phyloP scores from a whole-genome alignment of 1,139 yeast species.

The Groenewaldozyma auringiensis region DNA sequence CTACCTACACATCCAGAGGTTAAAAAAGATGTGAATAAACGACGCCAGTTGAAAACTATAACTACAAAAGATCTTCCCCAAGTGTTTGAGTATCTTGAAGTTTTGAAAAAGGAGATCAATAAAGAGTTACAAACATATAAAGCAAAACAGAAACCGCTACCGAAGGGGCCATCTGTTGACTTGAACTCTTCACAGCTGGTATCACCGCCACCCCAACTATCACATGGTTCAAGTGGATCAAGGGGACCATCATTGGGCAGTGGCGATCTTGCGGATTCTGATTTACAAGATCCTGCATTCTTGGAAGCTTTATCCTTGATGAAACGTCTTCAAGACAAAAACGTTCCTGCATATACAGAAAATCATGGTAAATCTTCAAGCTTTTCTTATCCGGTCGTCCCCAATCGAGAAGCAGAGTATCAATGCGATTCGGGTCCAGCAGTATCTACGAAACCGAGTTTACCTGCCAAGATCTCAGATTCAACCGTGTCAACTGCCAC shows the following conservation, averaged over 20 bases:
- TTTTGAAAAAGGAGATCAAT: slow-evolving; percentile 30
- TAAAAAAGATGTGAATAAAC: slow-evolving; percentile 21
- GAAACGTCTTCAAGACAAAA: slow-evolving; percentile 12
- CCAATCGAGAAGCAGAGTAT: neutral
- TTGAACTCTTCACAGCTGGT: too few relatives aligned
- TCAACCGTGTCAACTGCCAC: too few relatives aligned
- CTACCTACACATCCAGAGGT: slow-evolving; percentile 40
- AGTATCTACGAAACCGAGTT: neutral
- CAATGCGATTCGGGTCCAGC: neutral
- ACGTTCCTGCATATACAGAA: neutral
- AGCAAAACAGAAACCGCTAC: slow-evolving; percentile 9
- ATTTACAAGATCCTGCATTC: slow-evolving; percentile 11
- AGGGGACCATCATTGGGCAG: neutral
- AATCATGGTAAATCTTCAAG: neutral
- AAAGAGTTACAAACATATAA: slow-evolving; percentile 27
- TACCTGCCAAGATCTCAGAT: neutral
- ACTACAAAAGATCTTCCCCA: slow-evolving; percentile 21
- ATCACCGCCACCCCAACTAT: too few relatives aligned
- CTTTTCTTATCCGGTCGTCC: slow-evolving; percentile 2
- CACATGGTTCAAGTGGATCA: slow-evolving; percentile 2
- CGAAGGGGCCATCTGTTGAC: too few relatives aligned
- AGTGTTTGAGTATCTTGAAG: slow-evolving; percentile 36
- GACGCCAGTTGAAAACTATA: slow-evolving; percentile 20
- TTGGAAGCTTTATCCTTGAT: slow-evolving; percentile 17
- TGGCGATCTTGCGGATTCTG: neutral